These are phyloP conservation scores for Flammula alnicola DNA, from an alignment of 1,284 basidiomycete species.

Conservation along the genomic window DNA sequence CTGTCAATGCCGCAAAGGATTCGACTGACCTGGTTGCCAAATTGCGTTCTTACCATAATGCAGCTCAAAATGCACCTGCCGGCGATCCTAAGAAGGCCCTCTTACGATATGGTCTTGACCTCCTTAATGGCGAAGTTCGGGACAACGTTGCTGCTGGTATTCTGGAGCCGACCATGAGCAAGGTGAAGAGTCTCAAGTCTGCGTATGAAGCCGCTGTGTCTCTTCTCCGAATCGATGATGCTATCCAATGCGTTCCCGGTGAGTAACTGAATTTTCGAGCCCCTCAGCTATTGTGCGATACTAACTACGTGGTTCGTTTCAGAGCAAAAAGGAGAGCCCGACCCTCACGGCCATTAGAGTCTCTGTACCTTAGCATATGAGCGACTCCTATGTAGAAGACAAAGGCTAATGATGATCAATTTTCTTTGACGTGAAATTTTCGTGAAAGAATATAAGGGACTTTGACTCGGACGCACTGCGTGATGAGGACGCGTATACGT, in stretches of 20 bases:
- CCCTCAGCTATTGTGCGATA: conserved; percentile 25
- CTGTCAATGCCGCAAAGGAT: conserved; percentile 98
- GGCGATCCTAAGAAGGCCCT: conserved; percentile 97
- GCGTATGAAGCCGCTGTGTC: conserved; percentile 97
- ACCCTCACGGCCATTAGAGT: conserved; percentile 56
- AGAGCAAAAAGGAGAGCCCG: conserved; percentile 78
- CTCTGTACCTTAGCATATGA: conserved; percentile 14
- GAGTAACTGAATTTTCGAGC: conserved; percentile 31
- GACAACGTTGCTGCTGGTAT: conserved; percentile 96
- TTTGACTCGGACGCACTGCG: background rate
- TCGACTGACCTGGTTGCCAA: conserved; percentile 98
- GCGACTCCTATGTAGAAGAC: conserved; percentile 13
- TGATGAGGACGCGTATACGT: conserved; percentile 27
- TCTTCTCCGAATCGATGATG: conserved; percentile 94
- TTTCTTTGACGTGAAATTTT: background rate
- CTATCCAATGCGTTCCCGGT: conserved; percentile 86
- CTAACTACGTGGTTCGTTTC: conserved; percentile 25
- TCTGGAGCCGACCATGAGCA: conserved; percentile 96
- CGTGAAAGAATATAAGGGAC: background rate
- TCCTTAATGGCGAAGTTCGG: conserved; percentile 92
- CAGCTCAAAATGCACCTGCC: conserved; percentile 89
- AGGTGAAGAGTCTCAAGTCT: conserved; percentile 95
- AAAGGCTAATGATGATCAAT: conserved; percentile 15
- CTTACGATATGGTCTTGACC: conserved; percentile 93
- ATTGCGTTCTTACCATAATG: conserved; percentile 95